Conservation (phyloP, 2,329 filamentous ascomycete species). For the Trichoderma endophyticum region DNA sequence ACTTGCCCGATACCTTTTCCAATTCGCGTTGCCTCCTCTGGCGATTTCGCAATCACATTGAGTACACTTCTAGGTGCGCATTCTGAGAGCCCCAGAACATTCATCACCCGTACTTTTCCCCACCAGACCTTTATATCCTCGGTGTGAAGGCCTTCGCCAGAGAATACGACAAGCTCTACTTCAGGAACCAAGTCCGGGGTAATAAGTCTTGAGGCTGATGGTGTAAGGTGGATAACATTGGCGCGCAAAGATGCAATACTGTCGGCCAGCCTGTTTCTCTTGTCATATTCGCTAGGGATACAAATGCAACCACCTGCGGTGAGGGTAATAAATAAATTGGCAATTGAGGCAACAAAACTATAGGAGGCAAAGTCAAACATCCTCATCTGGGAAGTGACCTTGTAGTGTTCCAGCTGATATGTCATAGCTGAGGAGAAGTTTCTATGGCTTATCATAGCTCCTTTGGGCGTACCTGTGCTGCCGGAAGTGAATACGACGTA, state of each 20-base stretch:
- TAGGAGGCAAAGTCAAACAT: conserved; percentile 21
- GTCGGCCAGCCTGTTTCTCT: too few species aligned
- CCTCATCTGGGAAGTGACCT: background rate
- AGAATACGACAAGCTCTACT: too few species aligned
- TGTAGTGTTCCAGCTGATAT: background rate
- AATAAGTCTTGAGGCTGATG: background rate
- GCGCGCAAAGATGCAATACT: too few species aligned
- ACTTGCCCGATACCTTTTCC: background rate
- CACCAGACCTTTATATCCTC: too few species aligned
- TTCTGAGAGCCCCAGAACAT: too few species aligned
- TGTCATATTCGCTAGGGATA: too few species aligned
- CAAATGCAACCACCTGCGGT: conserved; percentile 37
- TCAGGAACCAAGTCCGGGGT: too few species aligned
- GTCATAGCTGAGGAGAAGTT: conserved; percentile 23
- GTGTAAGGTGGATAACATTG: conserved; percentile 22
- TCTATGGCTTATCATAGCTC: conserved; percentile 19
- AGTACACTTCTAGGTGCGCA: too few species aligned
- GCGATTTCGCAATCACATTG: too few species aligned
- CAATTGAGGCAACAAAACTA: conserved; percentile 21
- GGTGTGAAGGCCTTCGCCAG: too few species aligned
- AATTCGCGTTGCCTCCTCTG: conserved; percentile 28
- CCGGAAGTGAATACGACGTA: background rate
- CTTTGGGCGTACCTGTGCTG: conserved; percentile 23
- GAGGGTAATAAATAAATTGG: conserved; percentile 15
- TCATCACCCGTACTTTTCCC: too few species aligned